Evolutionary conservation across 2,329 filamentous ascomycete species (phyloP).

Genomic region (Corniculantispora saksenae): DNA sequence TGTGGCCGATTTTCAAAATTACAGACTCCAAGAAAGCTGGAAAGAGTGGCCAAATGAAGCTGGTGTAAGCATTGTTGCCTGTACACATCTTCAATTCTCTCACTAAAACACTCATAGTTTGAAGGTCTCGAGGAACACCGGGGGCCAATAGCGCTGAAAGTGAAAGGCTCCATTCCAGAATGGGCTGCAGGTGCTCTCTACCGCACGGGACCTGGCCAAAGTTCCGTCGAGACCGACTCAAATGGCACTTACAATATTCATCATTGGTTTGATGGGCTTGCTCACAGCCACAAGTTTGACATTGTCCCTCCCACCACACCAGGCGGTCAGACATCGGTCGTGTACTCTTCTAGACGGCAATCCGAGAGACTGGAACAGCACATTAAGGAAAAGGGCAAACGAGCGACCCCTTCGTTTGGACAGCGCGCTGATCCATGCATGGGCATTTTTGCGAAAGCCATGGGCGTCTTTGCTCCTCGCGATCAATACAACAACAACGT

Average conservation of each 20-base stretch:
- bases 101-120: slow-evolving; percentile 50
- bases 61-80: slow-evolving; percentile 31
- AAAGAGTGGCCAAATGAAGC: slow-evolving; percentile 41
- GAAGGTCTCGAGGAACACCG: slow-evolving; percentile 66
- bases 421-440: slow-evolving; percentile 74
- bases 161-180: slow-evolving; percentile 67
- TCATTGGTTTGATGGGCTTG: slow-evolving; percentile 83
- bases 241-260: slow-evolving; percentile 61
- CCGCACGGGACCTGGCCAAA: slow-evolving; percentile 71
- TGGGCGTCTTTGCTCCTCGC: slow-evolving; percentile 55
- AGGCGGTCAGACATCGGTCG: slow-evolving; percentile 43
- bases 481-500: slow-evolving; percentile 60
- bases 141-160: slow-evolving; percentile 61
- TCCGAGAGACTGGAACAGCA: slow-evolving; percentile 63
- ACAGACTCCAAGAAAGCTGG: slow-evolving; percentile 24
- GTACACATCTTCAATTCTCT: background rate
- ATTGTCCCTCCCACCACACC: slow-evolving; percentile 50
- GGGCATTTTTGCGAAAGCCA: slow-evolving; percentile 70
- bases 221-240: slow-evolving; percentile 58
- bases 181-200: slow-evolving; percentile 74
- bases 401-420: slow-evolving; percentile 64
- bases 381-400: slow-evolving; percentile 60
- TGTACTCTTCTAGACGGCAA: slow-evolving; percentile 72
- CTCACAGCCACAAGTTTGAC: slow-evolving; percentile 71
- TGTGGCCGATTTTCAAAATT: slow-evolving; percentile 4